phyloP scores from a whole-genome alignment of 129 eudicot genomes.

The Saussurea involucrata region DNA sequence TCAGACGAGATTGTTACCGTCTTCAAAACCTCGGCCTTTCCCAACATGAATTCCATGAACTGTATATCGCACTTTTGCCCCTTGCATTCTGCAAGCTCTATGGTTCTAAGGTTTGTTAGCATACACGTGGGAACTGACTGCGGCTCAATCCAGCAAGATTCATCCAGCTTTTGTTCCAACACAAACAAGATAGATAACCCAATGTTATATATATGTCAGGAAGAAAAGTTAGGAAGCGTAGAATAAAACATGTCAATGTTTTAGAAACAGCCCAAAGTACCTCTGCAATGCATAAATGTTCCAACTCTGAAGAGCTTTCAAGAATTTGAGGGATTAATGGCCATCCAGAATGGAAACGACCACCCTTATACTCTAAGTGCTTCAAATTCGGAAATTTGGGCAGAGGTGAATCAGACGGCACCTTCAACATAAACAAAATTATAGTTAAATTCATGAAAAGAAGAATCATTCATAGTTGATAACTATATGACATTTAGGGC shows the following conservation, averaged over 20 bases:
- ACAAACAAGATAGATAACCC: conserved; percentile 4
- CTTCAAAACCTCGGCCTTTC: conserved; percentile 12
- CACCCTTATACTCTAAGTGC: background rate
- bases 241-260: background rate
- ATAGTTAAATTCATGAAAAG: background rate
- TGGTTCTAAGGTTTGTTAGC: conserved; percentile 11
- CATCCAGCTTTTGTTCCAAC: background rate
- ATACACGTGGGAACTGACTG: conserved; percentile 1
- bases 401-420: background rate
- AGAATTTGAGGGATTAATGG: background rate
- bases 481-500: too few species aligned
- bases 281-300: background rate
- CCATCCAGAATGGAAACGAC: background rate
- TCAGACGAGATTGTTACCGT: background rate
- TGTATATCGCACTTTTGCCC: background rate
- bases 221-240: background rate
- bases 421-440: background rate
- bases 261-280: background rate
- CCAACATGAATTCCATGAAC: conserved; percentile 17
- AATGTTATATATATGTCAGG: background rate
- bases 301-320: background rate
- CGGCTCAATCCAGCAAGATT: conserved; percentile 6
- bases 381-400: conserved; percentile 10
- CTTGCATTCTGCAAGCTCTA: background rate
- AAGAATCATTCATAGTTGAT: too few species aligned